Conservation (phyloP, 2,329 filamentous ascomycete species). For the Ceratocystis cubensis region DNA sequence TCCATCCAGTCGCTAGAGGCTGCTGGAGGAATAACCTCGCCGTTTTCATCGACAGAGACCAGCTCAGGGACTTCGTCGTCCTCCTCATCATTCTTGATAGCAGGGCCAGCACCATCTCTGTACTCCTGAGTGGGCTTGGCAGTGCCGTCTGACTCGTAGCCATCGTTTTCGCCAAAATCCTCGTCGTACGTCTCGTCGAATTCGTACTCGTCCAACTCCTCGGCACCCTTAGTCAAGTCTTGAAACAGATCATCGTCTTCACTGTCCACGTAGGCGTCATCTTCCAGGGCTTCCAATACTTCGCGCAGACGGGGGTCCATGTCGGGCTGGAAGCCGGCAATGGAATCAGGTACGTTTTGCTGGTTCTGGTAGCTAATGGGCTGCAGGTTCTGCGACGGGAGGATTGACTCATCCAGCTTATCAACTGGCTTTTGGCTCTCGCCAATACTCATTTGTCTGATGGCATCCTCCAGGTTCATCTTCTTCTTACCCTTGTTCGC, state of each 20-base stretch:
- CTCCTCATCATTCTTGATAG: slow-evolving; percentile 13
- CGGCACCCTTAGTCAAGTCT: slow-evolving; percentile 53
- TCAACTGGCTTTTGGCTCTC: slow-evolving; percentile 36
- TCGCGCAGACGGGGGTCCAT: slow-evolving; percentile 92
- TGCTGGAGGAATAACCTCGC: slow-evolving; percentile 32
- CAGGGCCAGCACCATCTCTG: slow-evolving; percentile 27
- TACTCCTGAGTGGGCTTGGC: slow-evolving; percentile 58
- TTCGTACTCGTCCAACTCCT: slow-evolving; percentile 65
- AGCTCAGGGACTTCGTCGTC: slow-evolving; percentile 36
- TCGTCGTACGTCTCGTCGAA: slow-evolving; percentile 56
- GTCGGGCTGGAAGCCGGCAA: slow-evolving; percentile 89
- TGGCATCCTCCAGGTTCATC: slow-evolving; percentile 67
- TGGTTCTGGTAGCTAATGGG: slow-evolving; percentile 78
- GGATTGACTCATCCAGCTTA: slow-evolving; percentile 58
- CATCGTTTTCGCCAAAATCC: slow-evolving; percentile 45
- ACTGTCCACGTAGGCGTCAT: slow-evolving; percentile 83
- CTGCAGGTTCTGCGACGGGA: slow-evolving; percentile 67
- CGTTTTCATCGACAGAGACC: slow-evolving; percentile 36
- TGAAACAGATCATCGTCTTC: slow-evolving; percentile 79
- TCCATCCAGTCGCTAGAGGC: slow-evolving; percentile 74
- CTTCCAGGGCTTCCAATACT: slow-evolving; percentile 83
- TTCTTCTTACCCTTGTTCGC: slow-evolving; percentile 59
- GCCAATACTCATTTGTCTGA: slow-evolving; percentile 49
- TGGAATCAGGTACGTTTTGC: slow-evolving; percentile 80
- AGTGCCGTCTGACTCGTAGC: slow-evolving; percentile 92